These are phyloP conservation scores for Apostasia shenzhenica DNA, from an alignment of 106 monocot species.

Conservation along the genomic window DNA sequence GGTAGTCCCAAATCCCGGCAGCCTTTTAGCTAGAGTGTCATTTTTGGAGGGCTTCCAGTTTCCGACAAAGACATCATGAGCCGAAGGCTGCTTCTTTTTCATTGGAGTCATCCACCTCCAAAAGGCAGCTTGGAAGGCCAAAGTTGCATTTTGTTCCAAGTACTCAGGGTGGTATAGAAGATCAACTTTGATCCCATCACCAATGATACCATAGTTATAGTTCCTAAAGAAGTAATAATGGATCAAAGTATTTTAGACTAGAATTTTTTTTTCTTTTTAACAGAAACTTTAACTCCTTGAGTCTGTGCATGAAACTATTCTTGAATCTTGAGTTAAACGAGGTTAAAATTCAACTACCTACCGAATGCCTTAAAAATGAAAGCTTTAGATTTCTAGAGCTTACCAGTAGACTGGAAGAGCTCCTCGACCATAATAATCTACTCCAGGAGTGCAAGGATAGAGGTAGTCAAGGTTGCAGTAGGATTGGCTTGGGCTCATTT, in stretches of 20 bases:
- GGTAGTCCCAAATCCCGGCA: constrained; percentile 88
- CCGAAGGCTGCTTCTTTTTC: constrained; percentile 92
- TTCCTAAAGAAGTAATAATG: constrained; percentile 5
- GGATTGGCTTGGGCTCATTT: constrained; percentile 71
- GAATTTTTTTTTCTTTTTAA: too few relatives aligned
- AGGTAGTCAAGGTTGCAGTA: constrained; percentile 34
- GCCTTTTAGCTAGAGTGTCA: constrained; percentile 71
- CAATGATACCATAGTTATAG: constrained; percentile 15
- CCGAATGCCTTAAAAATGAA: background rate
- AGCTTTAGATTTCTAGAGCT: background rate
- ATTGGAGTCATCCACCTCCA: constrained; percentile 91
- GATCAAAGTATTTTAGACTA: too few relatives aligned
- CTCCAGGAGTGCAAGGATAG: constrained; percentile 49
- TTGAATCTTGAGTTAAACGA: too few relatives aligned
- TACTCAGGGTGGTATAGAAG: constrained; percentile 81
- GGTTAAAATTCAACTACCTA: too few relatives aligned
- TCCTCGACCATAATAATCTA: constrained; percentile 51
- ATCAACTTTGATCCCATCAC: constrained; percentile 39
- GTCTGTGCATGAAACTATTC: too few relatives aligned
- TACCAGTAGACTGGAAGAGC: constrained; percentile 70
- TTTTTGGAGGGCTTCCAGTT: constrained; percentile 96
- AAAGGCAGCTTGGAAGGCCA: constrained; percentile 87
- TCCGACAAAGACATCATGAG: constrained; percentile 71
- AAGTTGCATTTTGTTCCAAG: constrained; percentile 80
- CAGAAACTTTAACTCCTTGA: too few relatives aligned